A percentile compares a stretch with the other conserved stretches of the same genome.
phyloP scores from a whole-genome alignment of 495 filamentous ascomycete species.

The Xylaria grammica region DNA sequence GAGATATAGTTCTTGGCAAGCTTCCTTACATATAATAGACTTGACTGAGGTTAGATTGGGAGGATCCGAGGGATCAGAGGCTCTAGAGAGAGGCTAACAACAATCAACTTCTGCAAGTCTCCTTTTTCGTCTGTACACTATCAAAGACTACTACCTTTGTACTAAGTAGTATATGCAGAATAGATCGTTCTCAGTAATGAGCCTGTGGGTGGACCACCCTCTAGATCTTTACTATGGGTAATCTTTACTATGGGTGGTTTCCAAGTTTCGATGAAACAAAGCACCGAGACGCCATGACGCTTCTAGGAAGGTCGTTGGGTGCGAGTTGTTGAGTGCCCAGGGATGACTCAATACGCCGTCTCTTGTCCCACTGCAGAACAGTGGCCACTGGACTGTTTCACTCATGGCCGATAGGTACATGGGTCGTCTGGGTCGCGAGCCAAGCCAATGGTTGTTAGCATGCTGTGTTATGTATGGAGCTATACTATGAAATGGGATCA shows the following conservation, averaged over 20 bases:
- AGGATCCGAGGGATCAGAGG: not conserved
- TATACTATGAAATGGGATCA: too few species aligned
- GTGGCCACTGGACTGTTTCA: constrained; percentile 12
- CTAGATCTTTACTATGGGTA: not conserved
- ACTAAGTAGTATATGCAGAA: too few species aligned
- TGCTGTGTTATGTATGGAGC: not conserved
- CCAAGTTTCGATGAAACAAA: constrained; percentile 10
- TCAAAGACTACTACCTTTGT: too few species aligned
- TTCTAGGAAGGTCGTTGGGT: constrained; percentile 1
- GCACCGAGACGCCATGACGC: not conserved
- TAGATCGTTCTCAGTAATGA: too few species aligned
- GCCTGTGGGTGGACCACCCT: not conserved
- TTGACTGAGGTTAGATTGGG: too few species aligned
- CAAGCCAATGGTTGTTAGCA: not conserved
- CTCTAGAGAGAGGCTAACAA: not conserved
- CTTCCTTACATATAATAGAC: not conserved
- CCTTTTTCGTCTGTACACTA: not conserved
- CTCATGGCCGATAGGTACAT: not conserved
- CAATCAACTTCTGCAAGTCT: not conserved
- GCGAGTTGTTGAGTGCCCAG: not conserved
- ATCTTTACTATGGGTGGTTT: too few species aligned
- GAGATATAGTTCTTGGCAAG: not conserved
- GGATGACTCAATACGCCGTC: not conserved
- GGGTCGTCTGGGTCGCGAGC: not conserved
- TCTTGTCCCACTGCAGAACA: constrained; percentile 1